Base-by-base conservation (phyloP, 2,329 filamentous ascomycete genomes). In the Colletotrichum incanum region DNA sequence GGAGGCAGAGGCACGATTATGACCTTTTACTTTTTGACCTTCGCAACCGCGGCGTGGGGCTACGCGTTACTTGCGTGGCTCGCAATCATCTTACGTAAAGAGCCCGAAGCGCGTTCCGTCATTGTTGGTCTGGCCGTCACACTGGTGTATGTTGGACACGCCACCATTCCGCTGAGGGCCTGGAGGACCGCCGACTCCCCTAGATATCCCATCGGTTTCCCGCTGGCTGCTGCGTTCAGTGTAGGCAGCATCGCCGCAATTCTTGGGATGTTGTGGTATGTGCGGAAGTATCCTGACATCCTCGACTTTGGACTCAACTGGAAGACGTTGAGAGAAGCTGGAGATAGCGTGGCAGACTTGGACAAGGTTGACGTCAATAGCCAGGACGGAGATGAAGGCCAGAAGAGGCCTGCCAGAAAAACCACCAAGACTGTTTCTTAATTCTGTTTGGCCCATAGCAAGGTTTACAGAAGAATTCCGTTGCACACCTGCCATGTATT, bases 91-190 rank as follows among this genome's bases (percentile, higher is more conserved):
- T 39, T 81, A 0, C 75, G 79, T 1, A 79, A 78, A 6, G 79
- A 81, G 23, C 79, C 79, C 0, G 79, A 81, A 41, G 77, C 79
- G 18, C 74, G 80, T 18, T 77, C 80, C 0, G 79, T 82, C n/a
- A 73, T 82, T 14, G 80, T 82, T 7, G 81, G 78, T 0, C 39
- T 82, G 1, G 80, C 80, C 0, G 79, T 83, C 26, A 83, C 79
- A 23, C 63, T 83, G 5, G 80, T 82, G 0, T 83, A 83, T 23
- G 73, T 81, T 0, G 81, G 81, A 0, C 81, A 83, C 20, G 80
- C 81, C 0, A 83, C 81, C 0, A 82, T 82, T 5, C 81, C 81
- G 0, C 76, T 83, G 28, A 76, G 81, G 1, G 80, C 78, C 1
- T 83, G 80, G 65, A 76, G 78, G 37, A 80, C 80, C 0, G 74